Base-by-base conservation (phyloP, 495 filamentous ascomycete species). In the Polyplosphaeria fusca region DNA sequence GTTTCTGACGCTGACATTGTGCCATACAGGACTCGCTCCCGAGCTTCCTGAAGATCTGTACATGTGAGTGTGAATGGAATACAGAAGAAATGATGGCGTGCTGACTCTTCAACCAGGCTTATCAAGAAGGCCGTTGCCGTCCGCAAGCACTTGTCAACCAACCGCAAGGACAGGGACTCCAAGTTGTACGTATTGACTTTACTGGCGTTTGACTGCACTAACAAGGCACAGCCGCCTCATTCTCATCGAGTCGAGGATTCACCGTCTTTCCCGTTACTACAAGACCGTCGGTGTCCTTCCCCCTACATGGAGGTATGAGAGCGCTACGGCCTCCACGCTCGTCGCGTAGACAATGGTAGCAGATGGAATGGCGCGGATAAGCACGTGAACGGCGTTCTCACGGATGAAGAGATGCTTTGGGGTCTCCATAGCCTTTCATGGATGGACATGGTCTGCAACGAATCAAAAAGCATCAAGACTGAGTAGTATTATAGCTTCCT, bases 131-230 rank as follows among this genome's bases (percentile, higher is more conserved):
- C 91, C 73, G 65, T 75, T 45, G 44, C 55, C 71, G 93, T 99
- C 79, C 93, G 94, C 78, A 99, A 99, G 89, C 94, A 97, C 79
- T 89, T 99, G 65, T 91, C 97, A 83, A 87, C 89, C 77, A 99
- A 99, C 84, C 91, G 93, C 76, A 99, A 99, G 83, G 93, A 97
- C 85, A 94, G 89, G 79, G 93, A 97, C 82, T 86, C 84, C 82
- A 98, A 98, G 82, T 96, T 98, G 48, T 58, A 61, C 26, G 58
- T 55, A 20, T 18, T 42, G 5, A 19, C 18, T 22, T 26, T 16
- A 4, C 12, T 18, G 7, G 18, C 27, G 22, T 9, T 27, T 18
- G 7, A 9, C 7, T 13, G 38, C 25, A 2, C 59, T 62, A 37
- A 62, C 47, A 42, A n/a, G 0, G 23, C 35, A 16, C 35, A 60